phyloP scores from a whole-genome alignment of 805 yeast genomes.

The Ogataea zsoltii region DNA sequence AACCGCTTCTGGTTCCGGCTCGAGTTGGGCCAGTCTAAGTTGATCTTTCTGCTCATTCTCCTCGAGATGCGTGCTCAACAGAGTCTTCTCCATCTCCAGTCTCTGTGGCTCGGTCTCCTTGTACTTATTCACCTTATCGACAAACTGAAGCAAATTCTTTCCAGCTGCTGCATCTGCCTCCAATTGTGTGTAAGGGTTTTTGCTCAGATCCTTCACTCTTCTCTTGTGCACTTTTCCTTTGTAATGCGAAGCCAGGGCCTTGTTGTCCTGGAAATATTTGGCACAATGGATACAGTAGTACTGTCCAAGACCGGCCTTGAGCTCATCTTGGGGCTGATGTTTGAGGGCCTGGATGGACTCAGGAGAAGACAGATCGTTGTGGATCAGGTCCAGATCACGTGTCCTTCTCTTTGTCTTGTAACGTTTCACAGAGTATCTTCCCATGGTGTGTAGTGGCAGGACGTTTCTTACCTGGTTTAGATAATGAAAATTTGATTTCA shows the following conservation, averaged over 20 bases:
- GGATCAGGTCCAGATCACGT: constrained; percentile 80
- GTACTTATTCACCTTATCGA: constrained; percentile 62
- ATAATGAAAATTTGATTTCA: neutral
- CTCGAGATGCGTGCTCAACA: constrained; percentile 27
- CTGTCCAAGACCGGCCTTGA: constrained; percentile 92
- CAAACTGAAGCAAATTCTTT: constrained; percentile 63
- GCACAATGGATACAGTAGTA: constrained; percentile 94
- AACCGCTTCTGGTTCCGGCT: constrained; percentile 12
- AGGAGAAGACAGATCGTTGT: constrained; percentile 66
- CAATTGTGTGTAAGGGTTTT: constrained; percentile 80
- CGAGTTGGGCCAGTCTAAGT: constrained; percentile 28
- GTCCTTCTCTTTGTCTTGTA: constrained; percentile 89
- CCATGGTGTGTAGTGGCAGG: constrained; percentile 48
- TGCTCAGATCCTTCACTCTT: constrained; percentile 71
- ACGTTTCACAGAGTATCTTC: constrained; percentile 81
- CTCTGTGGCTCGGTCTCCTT: constrained; percentile 50
- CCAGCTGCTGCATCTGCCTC: constrained; percentile 95
- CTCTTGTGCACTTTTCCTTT: constrained; percentile 83
- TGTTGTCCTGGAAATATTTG: constrained; percentile 79
- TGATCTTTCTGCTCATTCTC: constrained; percentile 37
- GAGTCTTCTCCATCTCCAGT: constrained; percentile 41
- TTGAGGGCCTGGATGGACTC: constrained; percentile 65
- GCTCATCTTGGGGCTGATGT: constrained; percentile 86
- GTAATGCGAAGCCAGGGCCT: constrained; percentile 70
- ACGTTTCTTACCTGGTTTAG: neutral